Evolutionary conservation across 108 stramenopile species (phyloP), one percentile per base, ranked within the genome.

Genomic region (Pseudonitzschia pungens): DNA sequence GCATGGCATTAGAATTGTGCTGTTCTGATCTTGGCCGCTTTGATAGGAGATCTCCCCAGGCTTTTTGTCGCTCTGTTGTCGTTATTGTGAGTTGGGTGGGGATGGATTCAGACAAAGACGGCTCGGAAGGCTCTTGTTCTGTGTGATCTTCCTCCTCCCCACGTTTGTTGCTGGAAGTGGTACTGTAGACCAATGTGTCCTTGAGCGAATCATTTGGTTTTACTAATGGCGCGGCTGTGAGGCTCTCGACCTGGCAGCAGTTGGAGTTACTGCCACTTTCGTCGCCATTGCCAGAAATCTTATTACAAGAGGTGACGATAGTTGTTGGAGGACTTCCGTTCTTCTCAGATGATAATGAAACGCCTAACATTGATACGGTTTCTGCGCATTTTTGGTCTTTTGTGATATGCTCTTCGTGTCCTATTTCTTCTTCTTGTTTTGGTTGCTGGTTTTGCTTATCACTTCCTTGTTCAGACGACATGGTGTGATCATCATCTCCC

Each of bases 31-130:
- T 33, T 4, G 65, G 69, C 18, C 76, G 62, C 12, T 40, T 31
- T 16, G 16, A 41, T 14, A 77, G 41, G 12, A 77, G 26, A 10
- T 43, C 36, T 41, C 64, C 63, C 76, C 76, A 77, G 3, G 44
- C 44, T 36, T 42, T 15, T 36, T 56, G 45, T 10, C 54, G 74
- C 24, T 26, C 45, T 21, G 40, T 50, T 33, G 55, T 15, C 9
- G 20, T 50, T 42, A 55, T 44, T 22, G 24, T 31, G 27, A 54
- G 24, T 54, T 54, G 24, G 24, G 4, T 24, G 10, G 29, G 14
- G 4, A 48, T 48, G 18, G 14, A 10, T 18, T 11, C 7, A 48
- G 45, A 48, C 14, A 48, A 14, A 4, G 14, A 18, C 2, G 45
- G 10, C 16, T 48, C 45, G 45, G 36, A 5, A 36, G 36, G 2